Evolutionary conservation across 164 flowering plant species (phyloP), one percentile per base, ranked within the genome.

Genomic region (Dillenia suffruticosa): DNA sequence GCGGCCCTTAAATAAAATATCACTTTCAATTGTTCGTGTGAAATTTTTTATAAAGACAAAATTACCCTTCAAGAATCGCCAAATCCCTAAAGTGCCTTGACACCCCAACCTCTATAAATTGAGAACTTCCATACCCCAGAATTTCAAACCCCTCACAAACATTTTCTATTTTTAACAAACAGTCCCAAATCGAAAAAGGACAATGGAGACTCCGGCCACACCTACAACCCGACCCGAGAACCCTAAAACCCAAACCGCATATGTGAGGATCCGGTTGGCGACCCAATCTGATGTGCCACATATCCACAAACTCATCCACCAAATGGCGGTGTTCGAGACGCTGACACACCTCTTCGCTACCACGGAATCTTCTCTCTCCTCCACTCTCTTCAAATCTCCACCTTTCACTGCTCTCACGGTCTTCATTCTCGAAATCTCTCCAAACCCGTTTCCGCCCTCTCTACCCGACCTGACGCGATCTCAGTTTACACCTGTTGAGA

Each of bases 241-340:
- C 16, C 79, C 78, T 5, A 12, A 56, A 48, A 66, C 66, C 11
- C 44, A 75, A 63, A 72, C 74, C 6, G 58, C 80, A 22, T 80
- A 72, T 75, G 51, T 78, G 65, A 70, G 90, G 24, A 73, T 87
- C 78, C 94, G 97, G 1, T 83, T 89, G 1, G 96, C 86, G 56
- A 69, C 61, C 13, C 57, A 53, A 5, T 9, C 76, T 22, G 98
- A 92, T 72, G 92, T 87, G 45, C 88, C 92, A 12, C 79, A 71
- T 70, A 77, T 92, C 72, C 92, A 84, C 84, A 82, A 80, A 60
- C 78, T 86, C 62, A 83, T 86, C 76, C 78, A 86, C 81, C 92
- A 88, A 63, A 82, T 92, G 95, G 98, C 98, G 50, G 92, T 76
- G 58, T 92, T 88, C 82, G 95, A 88, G 71, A 79, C 74, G 22